Percentiles rank a stretch among this genome's conserved stretches.
Conservation (phyloP, 2,329 filamentous ascomycete genomes). For the Aspergillus ruber region DNA sequence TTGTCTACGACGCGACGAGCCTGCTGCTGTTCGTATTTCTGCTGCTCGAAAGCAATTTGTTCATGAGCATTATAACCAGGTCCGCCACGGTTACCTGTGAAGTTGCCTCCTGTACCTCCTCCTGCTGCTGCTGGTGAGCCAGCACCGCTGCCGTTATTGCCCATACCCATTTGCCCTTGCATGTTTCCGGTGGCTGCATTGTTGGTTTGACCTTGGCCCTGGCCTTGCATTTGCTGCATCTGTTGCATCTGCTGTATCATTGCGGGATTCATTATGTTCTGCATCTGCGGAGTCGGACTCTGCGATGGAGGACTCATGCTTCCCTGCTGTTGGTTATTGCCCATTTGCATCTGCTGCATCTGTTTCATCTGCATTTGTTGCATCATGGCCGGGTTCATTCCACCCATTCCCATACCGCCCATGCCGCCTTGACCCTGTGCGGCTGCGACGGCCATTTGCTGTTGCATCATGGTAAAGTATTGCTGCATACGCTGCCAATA, state of each 20-base stretch:
- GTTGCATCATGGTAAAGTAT: slow-evolving; percentile 92
- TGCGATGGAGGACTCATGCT: slow-evolving; percentile 31
- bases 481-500: slow-evolving; percentile 99
- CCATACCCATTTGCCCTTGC: slow-evolving; percentile 25
- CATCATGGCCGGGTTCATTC: slow-evolving; percentile 70
- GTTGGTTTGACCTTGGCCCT: slow-evolving; percentile 33
- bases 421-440: slow-evolving; percentile 36
- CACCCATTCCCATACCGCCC: slow-evolving; percentile 52
- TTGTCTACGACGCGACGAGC: slow-evolving; percentile 46
- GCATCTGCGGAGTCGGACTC: slow-evolving; percentile 50
- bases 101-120: slow-evolving; percentile 34
- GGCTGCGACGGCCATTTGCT: slow-evolving; percentile 63
- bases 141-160: slow-evolving; percentile 24
- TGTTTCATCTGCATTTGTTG: slow-evolving; percentile 60
- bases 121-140: slow-evolving; percentile 36
- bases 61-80: slow-evolving; percentile 63
- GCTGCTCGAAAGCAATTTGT: slow-evolving; percentile 68
- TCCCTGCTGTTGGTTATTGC: slow-evolving; percentile 28
- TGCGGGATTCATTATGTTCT: slow-evolving; percentile 59
- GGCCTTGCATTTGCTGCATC: slow-evolving; percentile 49
- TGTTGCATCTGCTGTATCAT: slow-evolving; percentile 73
- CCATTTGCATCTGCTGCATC: slow-evolving; percentile 53
- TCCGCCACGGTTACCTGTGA: slow-evolving; percentile 38
- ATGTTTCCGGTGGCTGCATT: slow-evolving; percentile 22
- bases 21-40: slow-evolving; percentile 69